These are phyloP conservation scores for Globisporangium cystogenes DNA, from an alignment of 352 stramenopile genomes.

Conservation along the genomic window DNA sequence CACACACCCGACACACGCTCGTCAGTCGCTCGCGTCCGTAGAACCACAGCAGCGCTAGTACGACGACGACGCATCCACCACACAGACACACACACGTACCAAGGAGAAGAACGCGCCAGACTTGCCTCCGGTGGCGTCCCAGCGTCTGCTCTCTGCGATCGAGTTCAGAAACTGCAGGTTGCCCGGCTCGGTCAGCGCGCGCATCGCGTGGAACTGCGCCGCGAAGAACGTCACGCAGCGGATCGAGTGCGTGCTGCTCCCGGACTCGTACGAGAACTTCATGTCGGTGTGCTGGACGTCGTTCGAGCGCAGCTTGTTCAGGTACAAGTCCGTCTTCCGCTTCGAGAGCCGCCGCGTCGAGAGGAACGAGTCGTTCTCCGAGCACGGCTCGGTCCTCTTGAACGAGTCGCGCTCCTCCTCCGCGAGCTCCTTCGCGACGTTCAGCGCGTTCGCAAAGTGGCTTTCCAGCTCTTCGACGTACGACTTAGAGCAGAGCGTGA, in stretches of 20 bases:
- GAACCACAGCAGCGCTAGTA: background rate
- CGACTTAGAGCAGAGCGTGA: conserved; percentile 63
- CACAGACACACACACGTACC: conserved; percentile 43
- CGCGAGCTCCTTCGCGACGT: conserved; percentile 44
- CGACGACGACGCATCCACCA: no score
- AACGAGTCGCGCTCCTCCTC: conserved; percentile 4
- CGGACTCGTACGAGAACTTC: conserved; percentile 63
- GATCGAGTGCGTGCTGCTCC: conserved; percentile 48
- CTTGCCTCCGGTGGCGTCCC: conserved; percentile 77
- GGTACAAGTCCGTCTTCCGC: conserved; percentile 45
- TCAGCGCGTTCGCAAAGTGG: conserved; percentile 46
- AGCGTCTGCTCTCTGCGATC: conserved; percentile 67
- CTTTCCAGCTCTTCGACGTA: conserved; percentile 70
- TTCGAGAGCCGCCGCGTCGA: conserved; percentile 17
- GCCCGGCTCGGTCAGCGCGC: conserved; percentile 49
- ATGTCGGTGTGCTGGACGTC: conserved; percentile 78
- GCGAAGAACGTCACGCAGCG: conserved; percentile 77
- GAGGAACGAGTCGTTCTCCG: conserved; percentile 8
- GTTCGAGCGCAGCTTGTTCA: conserved; percentile 58
- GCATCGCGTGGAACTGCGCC: conserved; percentile 77
- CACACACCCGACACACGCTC: background rate
- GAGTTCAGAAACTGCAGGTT: conserved; percentile 83
- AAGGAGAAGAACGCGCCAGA: conserved; percentile 85
- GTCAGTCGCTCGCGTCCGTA: background rate
- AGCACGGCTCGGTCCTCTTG: background rate